Conservation (phyloP, 129 eudicot genomes). For the Glebionis coronaria region DNA sequence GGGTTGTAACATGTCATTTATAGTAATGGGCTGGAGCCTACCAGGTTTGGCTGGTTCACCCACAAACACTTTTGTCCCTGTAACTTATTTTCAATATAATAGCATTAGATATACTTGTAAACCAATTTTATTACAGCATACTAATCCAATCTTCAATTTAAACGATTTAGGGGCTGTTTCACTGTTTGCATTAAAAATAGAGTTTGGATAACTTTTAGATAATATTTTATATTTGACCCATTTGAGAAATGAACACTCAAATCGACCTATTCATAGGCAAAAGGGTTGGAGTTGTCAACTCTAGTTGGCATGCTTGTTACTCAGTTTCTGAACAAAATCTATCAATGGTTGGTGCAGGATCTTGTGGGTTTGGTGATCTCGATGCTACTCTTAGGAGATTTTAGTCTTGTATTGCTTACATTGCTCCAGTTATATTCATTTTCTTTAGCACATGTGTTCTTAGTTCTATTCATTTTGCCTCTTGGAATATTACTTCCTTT, state of each 20-base stretch:
- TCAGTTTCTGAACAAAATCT: slow-evolving; percentile 5
- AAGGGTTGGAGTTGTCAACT: not conserved
- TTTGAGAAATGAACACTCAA: not conserved
- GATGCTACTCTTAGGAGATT: slow-evolving; percentile 85
- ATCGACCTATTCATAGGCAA: not conserved
- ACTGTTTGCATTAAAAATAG: not conserved
- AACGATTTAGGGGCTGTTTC: not conserved
- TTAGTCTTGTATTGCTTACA: slow-evolving; percentile 93
- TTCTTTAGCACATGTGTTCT: slow-evolving; percentile 69
- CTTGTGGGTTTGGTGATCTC: slow-evolving; percentile 99
- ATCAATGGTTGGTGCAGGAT: slow-evolving; percentile 57
- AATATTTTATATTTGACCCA: not conserved
- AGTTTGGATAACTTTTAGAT: not conserved
- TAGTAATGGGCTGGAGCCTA: not conserved
- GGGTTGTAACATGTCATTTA: not conserved
- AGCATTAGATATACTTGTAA: not conserved
- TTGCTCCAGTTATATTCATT: slow-evolving; percentile 93
- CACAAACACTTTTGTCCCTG: not conserved
- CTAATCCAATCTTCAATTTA: not conserved
- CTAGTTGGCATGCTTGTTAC: not conserved
- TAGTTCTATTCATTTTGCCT: slow-evolving; percentile 76
- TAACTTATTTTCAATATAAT: not conserved
- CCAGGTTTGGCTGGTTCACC: not conserved
- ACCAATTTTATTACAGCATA: not conserved
- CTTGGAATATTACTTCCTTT: slow-evolving; percentile 93